These are phyloP conservation scores for Laetiporus sulphureus DNA, from an alignment of 1,284 basidiomycete genomes.

Conservation along the genomic window DNA sequence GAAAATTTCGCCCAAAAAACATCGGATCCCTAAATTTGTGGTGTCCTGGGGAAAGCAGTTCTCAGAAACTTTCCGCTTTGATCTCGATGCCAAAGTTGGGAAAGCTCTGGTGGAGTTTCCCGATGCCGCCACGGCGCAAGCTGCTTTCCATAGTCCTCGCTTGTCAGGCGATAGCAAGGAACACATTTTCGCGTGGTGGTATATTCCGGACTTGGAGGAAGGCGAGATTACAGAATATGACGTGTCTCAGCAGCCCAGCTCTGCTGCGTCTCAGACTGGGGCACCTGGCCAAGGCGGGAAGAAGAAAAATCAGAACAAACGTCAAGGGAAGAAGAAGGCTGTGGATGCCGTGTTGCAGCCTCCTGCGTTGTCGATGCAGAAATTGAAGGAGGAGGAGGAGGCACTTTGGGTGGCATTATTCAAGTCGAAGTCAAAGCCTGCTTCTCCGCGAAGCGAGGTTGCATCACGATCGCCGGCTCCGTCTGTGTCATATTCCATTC, in stretches of 20 bases:
- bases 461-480: no score
- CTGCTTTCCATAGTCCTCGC: slow-evolving; percentile 45
- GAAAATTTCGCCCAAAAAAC: slow-evolving; percentile 48
- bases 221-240: slow-evolving; percentile 22
- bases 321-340: slow-evolving; percentile 16
- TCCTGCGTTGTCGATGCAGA: not conserved
- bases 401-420: not conserved
- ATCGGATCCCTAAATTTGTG: slow-evolving; percentile 31
- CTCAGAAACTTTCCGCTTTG: slow-evolving; percentile 30
- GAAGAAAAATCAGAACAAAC: slow-evolving; percentile 19
- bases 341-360: slow-evolving; percentile 1
- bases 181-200: slow-evolving; percentile 52
- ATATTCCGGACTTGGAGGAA: slow-evolving; percentile 25
- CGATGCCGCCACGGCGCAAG: slow-evolving; percentile 34
- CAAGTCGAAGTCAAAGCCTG: not conserved
- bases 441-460: no score
- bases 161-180: slow-evolving; percentile 36
- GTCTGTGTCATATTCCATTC: no score
- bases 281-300: slow-evolving; percentile 10
- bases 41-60: slow-evolving; percentile 38
- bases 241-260: slow-evolving; percentile 4
- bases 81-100: slow-evolving; percentile 29
- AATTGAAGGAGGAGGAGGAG: not conserved
- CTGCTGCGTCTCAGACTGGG: not conserved
- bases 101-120: slow-evolving; percentile 53